Base-by-base conservation (phyloP, 371 early-diverging fungal species). In the Rhizopus delemar region DNA sequence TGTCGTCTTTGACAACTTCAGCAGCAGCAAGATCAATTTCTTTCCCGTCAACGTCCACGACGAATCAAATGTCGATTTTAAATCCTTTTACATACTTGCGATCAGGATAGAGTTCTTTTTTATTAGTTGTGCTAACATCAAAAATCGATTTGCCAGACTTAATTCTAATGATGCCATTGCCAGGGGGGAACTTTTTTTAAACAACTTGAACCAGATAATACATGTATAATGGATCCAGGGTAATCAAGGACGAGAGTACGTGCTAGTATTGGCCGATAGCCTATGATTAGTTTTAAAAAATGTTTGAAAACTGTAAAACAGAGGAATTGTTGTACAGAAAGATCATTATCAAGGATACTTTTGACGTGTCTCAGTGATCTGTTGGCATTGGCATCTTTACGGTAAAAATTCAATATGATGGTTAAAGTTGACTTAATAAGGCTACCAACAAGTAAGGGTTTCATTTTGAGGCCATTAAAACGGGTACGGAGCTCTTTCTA, bases 361-460 rank as follows among this genome's bases (percentile, higher is more conserved):
- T 46, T 46, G 46, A 3, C 46, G 16, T 46, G 3, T 46, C 3
- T 46, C 46, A 46, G 16, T 16, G 46, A 46, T 46, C 3, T 46
- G 46, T 46, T 16, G 11, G 3, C 46, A 46, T 16, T 46, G 46
- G 15, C 46, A 46, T 46, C 46, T 46, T 46, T 46, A 16, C 46
- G 2, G 46, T 46, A 46, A 46, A 46, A 46, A 46, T 46, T 1
- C 46, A n/a, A 46, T 46, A 46, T 16, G 46, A 46, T 46, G 46
- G 15, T 46, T 16, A 46, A 46, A 46, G 46, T 46, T n/a, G 46
- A 46, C 46, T 46, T 46, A 2, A 46, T 46, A 46, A 46, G 46
- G 46, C 46, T 46, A 46, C 3, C 0, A 46, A 16, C 11, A 3
- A n/a, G 1, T 46, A 46, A 46, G 22, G 11, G 48, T 11, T 48